Conservation (phyloP, 2,329 filamentous ascomycete species). For the Stachybotrys chlorohalonatus region DNA sequence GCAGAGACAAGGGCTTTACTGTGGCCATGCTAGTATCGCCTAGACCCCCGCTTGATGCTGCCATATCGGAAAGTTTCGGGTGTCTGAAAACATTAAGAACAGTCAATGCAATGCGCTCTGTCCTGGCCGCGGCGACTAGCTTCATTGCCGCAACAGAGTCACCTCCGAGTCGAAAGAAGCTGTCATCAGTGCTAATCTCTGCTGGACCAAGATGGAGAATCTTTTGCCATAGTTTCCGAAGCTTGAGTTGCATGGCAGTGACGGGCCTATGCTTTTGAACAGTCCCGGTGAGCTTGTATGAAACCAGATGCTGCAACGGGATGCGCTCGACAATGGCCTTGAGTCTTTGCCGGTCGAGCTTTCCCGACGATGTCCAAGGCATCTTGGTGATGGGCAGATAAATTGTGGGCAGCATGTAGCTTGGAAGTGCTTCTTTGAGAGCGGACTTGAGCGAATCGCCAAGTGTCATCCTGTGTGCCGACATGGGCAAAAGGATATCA, state of each 20-base stretch:
- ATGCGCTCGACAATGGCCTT: slow-evolving; percentile 6
- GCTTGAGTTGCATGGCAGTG: slow-evolving; percentile 23
- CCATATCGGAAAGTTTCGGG: slow-evolving; percentile 5
- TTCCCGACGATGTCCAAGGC: slow-evolving; percentile 31
- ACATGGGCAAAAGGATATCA: slow-evolving; percentile 5
- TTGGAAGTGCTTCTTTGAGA: slow-evolving; percentile 3
- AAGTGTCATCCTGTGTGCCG: neutral
- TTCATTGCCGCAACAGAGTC: slow-evolving; percentile 17
- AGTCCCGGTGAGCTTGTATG: slow-evolving; percentile 7
- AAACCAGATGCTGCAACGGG: slow-evolving; percentile 1
- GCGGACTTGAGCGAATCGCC: slow-evolving; percentile 6
- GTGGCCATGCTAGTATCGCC: neutral
- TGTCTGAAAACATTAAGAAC: slow-evolving; percentile 6
- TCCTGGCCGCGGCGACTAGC: slow-evolving; percentile 8
- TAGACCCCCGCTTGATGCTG: slow-evolving; percentile 1
- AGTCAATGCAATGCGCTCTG: slow-evolving; percentile 7
- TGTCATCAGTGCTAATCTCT: slow-evolving; percentile 21
- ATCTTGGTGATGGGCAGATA: slow-evolving; percentile 30
- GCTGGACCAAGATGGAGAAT: slow-evolving; percentile 20
- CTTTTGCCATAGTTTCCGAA: slow-evolving; percentile 23
- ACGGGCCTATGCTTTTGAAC: slow-evolving; percentile 20
- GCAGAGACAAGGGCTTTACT: slow-evolving; percentile 2
- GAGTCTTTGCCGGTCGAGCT: slow-evolving; percentile 32
- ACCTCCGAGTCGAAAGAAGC: slow-evolving; percentile 36
- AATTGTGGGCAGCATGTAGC: slow-evolving; percentile 33